A percentile compares a stretch with the other conserved stretches of the same genome.
phyloP scores from a whole-genome alignment of 495 filamentous ascomycete genomes.

The Lichenothelia convexa region DNA sequence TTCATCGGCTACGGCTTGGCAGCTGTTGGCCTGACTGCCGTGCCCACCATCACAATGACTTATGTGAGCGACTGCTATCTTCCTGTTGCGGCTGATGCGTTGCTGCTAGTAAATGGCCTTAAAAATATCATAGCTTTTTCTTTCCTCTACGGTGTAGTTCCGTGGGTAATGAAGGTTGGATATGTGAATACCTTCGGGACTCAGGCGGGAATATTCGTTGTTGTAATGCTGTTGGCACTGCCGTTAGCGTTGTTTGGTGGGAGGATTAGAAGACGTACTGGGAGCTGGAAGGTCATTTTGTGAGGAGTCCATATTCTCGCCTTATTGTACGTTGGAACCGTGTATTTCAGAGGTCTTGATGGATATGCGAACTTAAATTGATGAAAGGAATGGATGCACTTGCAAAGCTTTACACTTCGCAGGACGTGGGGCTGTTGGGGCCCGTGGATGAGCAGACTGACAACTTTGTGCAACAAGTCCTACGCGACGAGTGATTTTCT shows the following conservation, averaged over 20 bases:
- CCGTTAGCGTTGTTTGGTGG: slow-evolving; percentile 13
- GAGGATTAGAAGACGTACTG: slow-evolving; percentile 11
- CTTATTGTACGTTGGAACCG: too few relatives aligned
- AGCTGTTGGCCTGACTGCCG: slow-evolving; percentile 14
- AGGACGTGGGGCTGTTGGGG: too few relatives aligned
- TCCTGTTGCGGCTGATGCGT: slow-evolving; percentile 17
- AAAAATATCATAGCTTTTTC: slow-evolving; percentile 2
- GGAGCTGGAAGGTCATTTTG: slow-evolving; percentile 17
- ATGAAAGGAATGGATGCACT: too few relatives aligned
- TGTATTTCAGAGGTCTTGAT: too few relatives aligned
- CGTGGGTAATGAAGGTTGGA: slow-evolving; percentile 18
- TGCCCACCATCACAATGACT: slow-evolving; percentile 13
- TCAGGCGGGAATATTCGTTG: slow-evolving; percentile 16
- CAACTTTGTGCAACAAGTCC: too few relatives aligned
- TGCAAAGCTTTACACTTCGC: too few relatives aligned
- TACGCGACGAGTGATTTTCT: too few relatives aligned
- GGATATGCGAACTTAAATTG: too few relatives aligned
- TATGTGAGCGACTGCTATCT: slow-evolving; percentile 18
- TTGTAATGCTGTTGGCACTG: slow-evolving; percentile 12
- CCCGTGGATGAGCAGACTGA: too few relatives aligned
- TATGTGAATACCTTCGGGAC: slow-evolving; percentile 18
- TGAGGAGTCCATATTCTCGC: too few relatives aligned
- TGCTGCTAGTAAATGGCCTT: slow-evolving; percentile 18
- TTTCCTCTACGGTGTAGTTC: slow-evolving; percentile 13
- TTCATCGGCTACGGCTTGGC: slow-evolving; percentile 21